Evolutionary conservation across 768 basidiomycete species (phyloP).

Genomic region (Leccinum uliginosum): DNA sequence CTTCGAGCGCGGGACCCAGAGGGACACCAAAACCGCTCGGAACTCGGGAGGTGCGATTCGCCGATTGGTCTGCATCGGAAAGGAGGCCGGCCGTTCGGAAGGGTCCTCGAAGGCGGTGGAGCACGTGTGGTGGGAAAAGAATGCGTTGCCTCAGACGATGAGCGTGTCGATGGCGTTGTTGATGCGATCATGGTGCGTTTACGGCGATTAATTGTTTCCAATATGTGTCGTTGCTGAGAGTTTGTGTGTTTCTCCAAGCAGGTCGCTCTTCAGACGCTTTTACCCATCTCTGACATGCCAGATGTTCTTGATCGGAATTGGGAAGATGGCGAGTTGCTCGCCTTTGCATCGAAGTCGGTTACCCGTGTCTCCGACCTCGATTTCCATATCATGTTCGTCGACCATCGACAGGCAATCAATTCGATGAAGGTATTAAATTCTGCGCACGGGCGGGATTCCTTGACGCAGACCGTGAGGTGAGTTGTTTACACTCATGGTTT

Average conservation of each 20-base stretch:
- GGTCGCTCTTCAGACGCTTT: slow-evolving; percentile 61
- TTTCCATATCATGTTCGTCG: too few relatives aligned
- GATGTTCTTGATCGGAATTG: slow-evolving; percentile 49
- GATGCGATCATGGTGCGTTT: slow-evolving; percentile 57
- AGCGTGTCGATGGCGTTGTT: slow-evolving; percentile 45
- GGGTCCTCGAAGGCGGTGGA: slow-evolving; percentile 80
- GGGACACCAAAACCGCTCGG: slow-evolving; percentile 60
- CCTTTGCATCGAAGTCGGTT: slow-evolving; percentile 51
- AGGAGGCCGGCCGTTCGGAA: slow-evolving; percentile 70
- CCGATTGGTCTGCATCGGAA: slow-evolving; percentile 79
- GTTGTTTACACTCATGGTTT: too few relatives aligned
- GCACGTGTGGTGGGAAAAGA: slow-evolving; percentile 72
- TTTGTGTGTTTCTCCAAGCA: slow-evolving; percentile 20
- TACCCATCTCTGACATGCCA: slow-evolving; percentile 53
- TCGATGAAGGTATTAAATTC: too few relatives aligned
- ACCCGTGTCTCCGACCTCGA: slow-evolving; percentile 15
- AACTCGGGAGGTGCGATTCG: slow-evolving; percentile 85
- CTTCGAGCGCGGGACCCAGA: slow-evolving; percentile 38
- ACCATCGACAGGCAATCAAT: too few relatives aligned
- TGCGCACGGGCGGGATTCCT: too few relatives aligned
- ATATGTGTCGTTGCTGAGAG: background rate
- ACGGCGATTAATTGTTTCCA: background rate
- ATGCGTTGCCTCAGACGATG: slow-evolving; percentile 32
- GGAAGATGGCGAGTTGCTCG: slow-evolving; percentile 45
- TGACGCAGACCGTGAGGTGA: too few relatives aligned